A percentile compares a stretch with the other conserved stretches of the same genome.
Evolutionary conservation across 306 rosid species (phyloP).

Genomic region (Gleditsia sinensis): DNA sequence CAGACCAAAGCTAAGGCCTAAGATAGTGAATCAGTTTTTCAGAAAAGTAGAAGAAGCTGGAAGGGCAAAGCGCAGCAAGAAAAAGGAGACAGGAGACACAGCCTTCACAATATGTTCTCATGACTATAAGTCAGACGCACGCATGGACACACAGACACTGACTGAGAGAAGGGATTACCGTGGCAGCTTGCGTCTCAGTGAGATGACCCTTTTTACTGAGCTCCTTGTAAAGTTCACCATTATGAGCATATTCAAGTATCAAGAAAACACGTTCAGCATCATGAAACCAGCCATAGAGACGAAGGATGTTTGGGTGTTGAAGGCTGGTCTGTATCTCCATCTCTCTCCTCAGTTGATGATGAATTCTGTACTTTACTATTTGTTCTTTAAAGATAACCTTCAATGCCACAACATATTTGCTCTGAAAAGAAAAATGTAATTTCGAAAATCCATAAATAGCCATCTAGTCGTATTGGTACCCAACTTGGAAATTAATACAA

Average conservation of each 20-base stretch:
- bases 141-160: neutral
- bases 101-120: neutral
- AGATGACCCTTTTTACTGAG: conserved; percentile 50
- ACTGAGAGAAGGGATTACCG: conserved; percentile 38
- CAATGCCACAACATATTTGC: conserved; percentile 72
- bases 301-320: conserved; percentile 64
- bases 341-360: conserved; percentile 70
- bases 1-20: neutral
- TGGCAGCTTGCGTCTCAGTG: conserved; percentile 73
- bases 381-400: conserved; percentile 76
- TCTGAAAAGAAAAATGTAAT: conserved; percentile 40
- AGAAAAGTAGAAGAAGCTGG: neutral
- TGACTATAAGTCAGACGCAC: neutral
- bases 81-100: conserved; percentile 13
- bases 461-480: neutral
- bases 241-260: conserved; percentile 85
- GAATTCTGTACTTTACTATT: conserved; percentile 67
- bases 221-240: conserved; percentile 79
- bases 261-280: conserved; percentile 66
- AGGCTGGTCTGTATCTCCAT: conserved; percentile 78
- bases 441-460: neutral
- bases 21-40: neutral
- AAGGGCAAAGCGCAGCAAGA: neutral
- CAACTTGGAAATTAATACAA: neutral
- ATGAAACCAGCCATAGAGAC: conserved; percentile 89